Percentiles rank a stretch among this genome's conserved stretches.
Conservation (phyloP, 169 alveolate genomes). For the Cryptosporidium ubiquitum region DNA sequence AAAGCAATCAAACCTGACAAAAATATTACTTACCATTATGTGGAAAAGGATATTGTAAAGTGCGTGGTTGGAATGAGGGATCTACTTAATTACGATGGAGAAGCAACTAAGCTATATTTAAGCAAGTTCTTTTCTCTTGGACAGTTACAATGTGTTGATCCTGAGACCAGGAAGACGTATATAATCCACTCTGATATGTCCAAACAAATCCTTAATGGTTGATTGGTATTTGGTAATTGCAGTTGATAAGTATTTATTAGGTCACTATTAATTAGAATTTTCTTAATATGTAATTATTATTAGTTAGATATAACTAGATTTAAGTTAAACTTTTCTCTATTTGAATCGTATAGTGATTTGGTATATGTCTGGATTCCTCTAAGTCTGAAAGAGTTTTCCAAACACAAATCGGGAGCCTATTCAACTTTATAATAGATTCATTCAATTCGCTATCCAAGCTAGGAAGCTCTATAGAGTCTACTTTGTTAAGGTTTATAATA, state of each 20-base stretch:
- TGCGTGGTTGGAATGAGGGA: slow-evolving; percentile 6
- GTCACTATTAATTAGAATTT: background rate
- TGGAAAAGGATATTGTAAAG: slow-evolving; percentile 42
- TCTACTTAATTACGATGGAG: slow-evolving; percentile 1
- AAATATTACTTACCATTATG: slow-evolving; percentile 53
- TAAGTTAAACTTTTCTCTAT: background rate
- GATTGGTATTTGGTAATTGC: background rate
- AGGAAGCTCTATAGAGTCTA: slow-evolving; percentile 13
- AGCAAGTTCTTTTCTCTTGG: slow-evolving; percentile 51
- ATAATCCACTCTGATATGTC: slow-evolving; percentile 40
- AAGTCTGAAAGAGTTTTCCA: slow-evolving; percentile 21
- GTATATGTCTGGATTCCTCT: background rate
- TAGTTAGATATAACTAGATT: background rate
- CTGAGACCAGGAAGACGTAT: slow-evolving; percentile 45
- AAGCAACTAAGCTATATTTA: slow-evolving; percentile 10
- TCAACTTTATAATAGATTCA: background rate
- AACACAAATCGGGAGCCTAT: slow-evolving; percentile 17
- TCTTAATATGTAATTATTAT: background rate
- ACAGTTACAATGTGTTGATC: slow-evolving; percentile 61
- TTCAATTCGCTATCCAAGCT: background rate
- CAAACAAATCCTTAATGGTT: slow-evolving; percentile 31
- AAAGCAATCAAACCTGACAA: slow-evolving; percentile 59
- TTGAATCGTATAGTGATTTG: slow-evolving; percentile 41
- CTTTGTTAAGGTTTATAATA: slow-evolving; percentile 1
- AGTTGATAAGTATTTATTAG: background rate